phyloP scores from a whole-genome alignment of 2,329 filamentous ascomycete species.

The Scedosporium aurantiacum region DNA sequence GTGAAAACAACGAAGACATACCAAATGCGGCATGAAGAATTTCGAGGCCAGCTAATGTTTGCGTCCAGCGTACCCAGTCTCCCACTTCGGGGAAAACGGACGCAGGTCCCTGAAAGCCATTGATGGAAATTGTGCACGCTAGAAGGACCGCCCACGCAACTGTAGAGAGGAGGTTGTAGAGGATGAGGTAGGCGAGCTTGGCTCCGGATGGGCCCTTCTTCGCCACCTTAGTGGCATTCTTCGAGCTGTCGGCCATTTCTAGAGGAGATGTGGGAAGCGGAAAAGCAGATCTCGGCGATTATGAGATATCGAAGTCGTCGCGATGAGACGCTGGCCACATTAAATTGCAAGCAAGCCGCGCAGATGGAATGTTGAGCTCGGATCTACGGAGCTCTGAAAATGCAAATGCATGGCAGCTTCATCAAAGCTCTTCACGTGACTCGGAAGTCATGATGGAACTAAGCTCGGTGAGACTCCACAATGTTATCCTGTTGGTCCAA shows the following conservation, averaged over 20 bases:
- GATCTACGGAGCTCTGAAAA: no score
- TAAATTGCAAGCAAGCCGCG: no score
- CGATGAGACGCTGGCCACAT: no score
- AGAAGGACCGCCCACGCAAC: conserved; percentile 71
- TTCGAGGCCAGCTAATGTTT: conserved; percentile 75
- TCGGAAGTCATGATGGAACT: no score
- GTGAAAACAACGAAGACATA: conserved; percentile 25
- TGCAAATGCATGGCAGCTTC: no score
- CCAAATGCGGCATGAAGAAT: conserved; percentile 70
- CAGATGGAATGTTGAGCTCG: no score
- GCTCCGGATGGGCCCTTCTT: background rate
- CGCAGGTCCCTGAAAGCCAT: conserved; percentile 41
- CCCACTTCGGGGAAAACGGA: conserved; percentile 53
- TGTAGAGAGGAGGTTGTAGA: conserved; percentile 75
- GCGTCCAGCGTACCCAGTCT: conserved; percentile 64
- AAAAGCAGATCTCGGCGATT: background rate
- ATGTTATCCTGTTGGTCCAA: no score
- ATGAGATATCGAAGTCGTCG: no score
- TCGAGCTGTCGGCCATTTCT: conserved; percentile 8
- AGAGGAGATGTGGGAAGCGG: conserved; percentile 15
- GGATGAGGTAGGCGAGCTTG: conserved; percentile 52
- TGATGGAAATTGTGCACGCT: conserved; percentile 48
- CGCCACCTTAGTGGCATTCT: background rate
- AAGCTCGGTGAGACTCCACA: no score
- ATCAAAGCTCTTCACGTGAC: no score